Percentiles rank a stretch among this genome's conserved stretches.
These are phyloP conservation scores for Chlorella sp. DNA, from an alignment of 139 green algal genomes.

Conservation along the genomic window DNA sequence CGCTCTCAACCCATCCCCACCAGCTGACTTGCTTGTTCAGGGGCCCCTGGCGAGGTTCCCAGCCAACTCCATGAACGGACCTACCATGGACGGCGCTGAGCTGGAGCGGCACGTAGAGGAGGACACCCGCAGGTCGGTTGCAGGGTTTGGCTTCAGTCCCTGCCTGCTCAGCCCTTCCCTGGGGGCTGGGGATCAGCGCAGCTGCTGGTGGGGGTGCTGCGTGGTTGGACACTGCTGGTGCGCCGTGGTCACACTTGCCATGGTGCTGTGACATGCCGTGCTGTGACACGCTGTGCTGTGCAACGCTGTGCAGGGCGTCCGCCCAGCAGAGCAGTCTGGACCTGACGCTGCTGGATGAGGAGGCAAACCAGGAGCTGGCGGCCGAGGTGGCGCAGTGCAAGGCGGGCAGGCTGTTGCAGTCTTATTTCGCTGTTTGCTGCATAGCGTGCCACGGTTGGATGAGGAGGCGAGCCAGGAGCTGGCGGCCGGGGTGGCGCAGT, in stretches of 20 bases:
- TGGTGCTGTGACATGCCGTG: neutral
- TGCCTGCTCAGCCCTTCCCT: too few species aligned
- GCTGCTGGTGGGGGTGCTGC: too few species aligned
- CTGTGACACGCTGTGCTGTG: neutral
- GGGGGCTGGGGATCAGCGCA: too few species aligned
- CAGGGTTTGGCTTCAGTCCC: neutral
- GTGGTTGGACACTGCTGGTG: too few species aligned
- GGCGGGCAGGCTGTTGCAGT: neutral
- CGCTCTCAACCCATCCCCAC: too few species aligned
- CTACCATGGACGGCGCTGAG: neutral
- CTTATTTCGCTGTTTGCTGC: too few species aligned
- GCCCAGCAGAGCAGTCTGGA: slow-evolving; percentile 9
- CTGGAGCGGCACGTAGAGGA: neutral
- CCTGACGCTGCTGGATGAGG: slow-evolving; percentile 16
- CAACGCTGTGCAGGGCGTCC: neutral
- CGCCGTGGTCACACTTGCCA: neutral
- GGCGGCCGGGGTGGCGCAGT: too few species aligned
- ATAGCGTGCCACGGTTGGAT: too few species aligned
- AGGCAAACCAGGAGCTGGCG: neutral
- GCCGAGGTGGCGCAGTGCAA: slow-evolving; percentile 33
- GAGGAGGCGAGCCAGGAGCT: too few species aligned
- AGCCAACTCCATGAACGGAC: slow-evolving; percentile 13
- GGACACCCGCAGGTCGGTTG: slow-evolving; percentile 7
- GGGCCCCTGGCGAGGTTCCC: slow-evolving; percentile 14
- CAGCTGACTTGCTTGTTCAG: too few species aligned